Percentiles rank a stretch among this genome's conserved stretches.
Conservation (phyloP, 768 basidiomycete species). For the Neoboletus brunneissimus region DNA sequence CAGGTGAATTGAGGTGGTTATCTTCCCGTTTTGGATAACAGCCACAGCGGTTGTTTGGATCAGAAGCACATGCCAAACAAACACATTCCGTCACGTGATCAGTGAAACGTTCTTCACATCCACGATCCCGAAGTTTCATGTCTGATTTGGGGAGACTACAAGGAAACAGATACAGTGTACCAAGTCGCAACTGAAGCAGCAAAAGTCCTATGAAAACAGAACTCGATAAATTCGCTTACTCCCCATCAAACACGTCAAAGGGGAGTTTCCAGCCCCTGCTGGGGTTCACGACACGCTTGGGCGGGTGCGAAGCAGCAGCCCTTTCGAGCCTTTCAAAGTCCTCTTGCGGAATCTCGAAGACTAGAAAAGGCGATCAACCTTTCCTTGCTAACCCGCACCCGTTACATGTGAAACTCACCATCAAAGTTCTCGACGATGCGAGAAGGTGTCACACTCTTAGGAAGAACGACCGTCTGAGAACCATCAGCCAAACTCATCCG, state of each 20-base stretch:
- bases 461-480: conserved; percentile 61
- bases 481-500: not conserved
- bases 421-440: conserved; percentile 69
- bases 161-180: not conserved
- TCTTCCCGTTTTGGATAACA: conserved; percentile 14
- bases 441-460: conserved; percentile 72
- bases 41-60: conserved; percentile 29
- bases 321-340: conserved; percentile 41
- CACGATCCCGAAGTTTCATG: too few species aligned
- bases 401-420: conserved; percentile 33
- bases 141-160: not conserved
- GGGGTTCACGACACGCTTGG: conserved; percentile 56
- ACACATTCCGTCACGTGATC: conserved; percentile 6
- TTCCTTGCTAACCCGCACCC: not conserved
- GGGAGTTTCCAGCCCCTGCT: conserved; percentile 57
- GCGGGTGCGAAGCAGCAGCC: conserved; percentile 47
- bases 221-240: conserved; percentile 11
- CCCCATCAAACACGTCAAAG: conserved; percentile 61
- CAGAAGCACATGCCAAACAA: conserved; percentile 30
- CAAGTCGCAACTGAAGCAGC: not conserved
- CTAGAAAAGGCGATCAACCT: conserved; percentile 13
- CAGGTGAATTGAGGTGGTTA: not conserved
- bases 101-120: too few species aligned
- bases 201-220: not conserved
- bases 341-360: conserved; percentile 35